phyloP scores from a whole-genome alignment of 768 basidiomycete genomes.

The Fomitopsis serialis region DNA sequence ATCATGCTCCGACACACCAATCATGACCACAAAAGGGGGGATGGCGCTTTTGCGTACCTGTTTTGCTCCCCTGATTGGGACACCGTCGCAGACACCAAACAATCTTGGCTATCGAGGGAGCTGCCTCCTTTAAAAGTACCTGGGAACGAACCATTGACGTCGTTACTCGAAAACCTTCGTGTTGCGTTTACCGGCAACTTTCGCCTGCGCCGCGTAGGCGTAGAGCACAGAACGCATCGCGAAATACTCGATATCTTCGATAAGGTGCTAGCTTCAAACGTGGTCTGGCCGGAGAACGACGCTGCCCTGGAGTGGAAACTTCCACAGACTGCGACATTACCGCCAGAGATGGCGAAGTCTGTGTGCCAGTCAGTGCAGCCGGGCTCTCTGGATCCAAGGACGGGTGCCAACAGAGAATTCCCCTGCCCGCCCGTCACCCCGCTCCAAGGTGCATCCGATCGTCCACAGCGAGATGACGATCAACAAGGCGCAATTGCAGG shows the following conservation, averaged over 20 bases:
- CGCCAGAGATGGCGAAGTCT: too few relatives aligned
- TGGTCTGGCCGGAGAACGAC: too few relatives aligned
- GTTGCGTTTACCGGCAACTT: not conserved
- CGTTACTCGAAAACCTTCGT: not conserved
- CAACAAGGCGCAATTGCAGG: too few relatives aligned
- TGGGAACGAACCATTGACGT: not conserved
- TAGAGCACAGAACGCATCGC: not conserved
- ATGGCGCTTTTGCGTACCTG: conserved; percentile 55
- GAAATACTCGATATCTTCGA: not conserved
- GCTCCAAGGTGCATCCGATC: too few relatives aligned
- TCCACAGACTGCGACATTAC: too few relatives aligned
- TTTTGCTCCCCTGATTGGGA: conserved; percentile 27
- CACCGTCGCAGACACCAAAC: not conserved
- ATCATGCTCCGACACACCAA: conserved; percentile 5
- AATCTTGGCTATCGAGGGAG: not conserved
- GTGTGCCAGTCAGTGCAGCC: too few relatives aligned
- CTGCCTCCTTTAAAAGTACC: not conserved
- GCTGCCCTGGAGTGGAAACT: too few relatives aligned
- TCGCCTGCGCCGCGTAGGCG: not conserved
- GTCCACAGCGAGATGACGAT: too few relatives aligned
- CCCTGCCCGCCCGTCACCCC: too few relatives aligned
- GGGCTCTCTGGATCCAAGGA: too few relatives aligned
- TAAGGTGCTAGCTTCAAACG: too few relatives aligned
- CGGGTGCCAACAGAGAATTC: too few relatives aligned
- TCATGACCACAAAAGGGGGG: conserved; percentile 59